Evolutionary conservation across 441 rosid genomes (phyloP), one percentile per base, ranked within the genome.

Genomic region (Gossypium laxum): DNA sequence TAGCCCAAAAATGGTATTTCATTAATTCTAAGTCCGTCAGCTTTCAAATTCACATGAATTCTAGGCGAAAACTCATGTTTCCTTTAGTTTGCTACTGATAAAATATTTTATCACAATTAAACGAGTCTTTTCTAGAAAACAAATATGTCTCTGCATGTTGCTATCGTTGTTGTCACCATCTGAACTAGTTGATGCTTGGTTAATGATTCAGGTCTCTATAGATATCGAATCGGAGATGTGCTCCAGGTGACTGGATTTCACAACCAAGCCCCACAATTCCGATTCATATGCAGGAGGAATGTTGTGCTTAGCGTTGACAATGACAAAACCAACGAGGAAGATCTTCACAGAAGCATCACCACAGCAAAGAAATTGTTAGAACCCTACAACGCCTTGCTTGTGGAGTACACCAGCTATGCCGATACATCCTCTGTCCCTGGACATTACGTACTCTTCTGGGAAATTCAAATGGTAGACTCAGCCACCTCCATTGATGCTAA

Each of bases 261-360:
- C 90, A 89, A 92, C 71, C 74, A 71, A 54, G 95, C 95, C 26
- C 98, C 98, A 1, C 93, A 92, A 0, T 90, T 92, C 79, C 84
- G 89, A 55, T 92, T 92, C 84, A 89, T 92, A 69, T 90, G 98
- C 85, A 78, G 98, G 85, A 88, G 91, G 75, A 90, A 92, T 63
- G 96, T 92, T 34, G 85, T 92, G 55, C 86, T 92, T n/a, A 90
- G 98, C 84, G 78, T 92, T 8, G 98, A 90, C 78, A 79, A 76
- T 32, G 98, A 92, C 89, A 92, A 92, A 83, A 92, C 98, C 14
- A 92, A 87, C 69, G 98, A 92, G 79, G 89, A 89, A 78, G 98
- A 92, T 76, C 90, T 92, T 18, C 96, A 90, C 85, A 89, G 83
- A 73, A 87, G 96, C 86, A 75, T 90, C 72, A 78, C 93, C 3